Percentiles rank a stretch among this genome's conserved stretches.
Conservation (phyloP, 202 grass and related monocot genomes). For the Dendrocalamus latiflorus region DNA sequence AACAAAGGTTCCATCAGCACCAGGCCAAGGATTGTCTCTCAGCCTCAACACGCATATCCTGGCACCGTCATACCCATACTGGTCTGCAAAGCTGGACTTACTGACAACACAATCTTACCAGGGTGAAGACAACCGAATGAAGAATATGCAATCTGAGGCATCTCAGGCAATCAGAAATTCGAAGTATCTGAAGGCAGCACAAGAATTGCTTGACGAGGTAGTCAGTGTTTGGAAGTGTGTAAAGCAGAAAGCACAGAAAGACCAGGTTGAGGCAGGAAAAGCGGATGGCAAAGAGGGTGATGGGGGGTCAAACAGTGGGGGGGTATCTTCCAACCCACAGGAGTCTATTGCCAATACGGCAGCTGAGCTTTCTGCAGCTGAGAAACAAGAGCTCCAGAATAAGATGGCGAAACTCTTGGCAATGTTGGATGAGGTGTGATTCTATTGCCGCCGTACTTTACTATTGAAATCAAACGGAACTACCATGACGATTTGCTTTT, state of each 20-base stretch:
- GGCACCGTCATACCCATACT: constrained; percentile 69
- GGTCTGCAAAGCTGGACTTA: constrained; percentile 49
- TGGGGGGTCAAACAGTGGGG: constrained; percentile 46
- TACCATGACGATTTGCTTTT: not conserved
- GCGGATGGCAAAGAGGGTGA: no score
- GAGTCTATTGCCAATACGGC: constrained; percentile 49
- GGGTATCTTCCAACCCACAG: constrained; percentile 45
- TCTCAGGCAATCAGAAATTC: constrained; percentile 57
- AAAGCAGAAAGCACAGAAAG: constrained; percentile 64
- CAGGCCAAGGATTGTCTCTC: constrained; percentile 80
- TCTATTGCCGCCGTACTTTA: constrained; percentile 12
- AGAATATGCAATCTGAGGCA: constrained; percentile 57
- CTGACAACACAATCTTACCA: constrained; percentile 42
- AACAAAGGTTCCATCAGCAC: constrained; percentile 45
- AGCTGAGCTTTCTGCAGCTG: constrained; percentile 65
- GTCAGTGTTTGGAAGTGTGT: constrained; percentile 79
- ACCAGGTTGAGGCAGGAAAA: constrained; percentile 39
- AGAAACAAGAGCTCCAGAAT: constrained; percentile 94
- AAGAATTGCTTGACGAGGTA: constrained; percentile 89
- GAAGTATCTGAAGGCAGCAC: constrained; percentile 77
- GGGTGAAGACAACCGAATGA: constrained; percentile 54
- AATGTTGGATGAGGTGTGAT: constrained; percentile 73
- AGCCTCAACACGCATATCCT: constrained; percentile 80
- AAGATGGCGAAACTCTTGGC: constrained; percentile 78
- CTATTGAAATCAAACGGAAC: constrained; percentile 11